These are phyloP conservation scores for Chamaenerion angustifolium DNA, from an alignment of 345 rosid genomes.

Conservation along the genomic window DNA sequence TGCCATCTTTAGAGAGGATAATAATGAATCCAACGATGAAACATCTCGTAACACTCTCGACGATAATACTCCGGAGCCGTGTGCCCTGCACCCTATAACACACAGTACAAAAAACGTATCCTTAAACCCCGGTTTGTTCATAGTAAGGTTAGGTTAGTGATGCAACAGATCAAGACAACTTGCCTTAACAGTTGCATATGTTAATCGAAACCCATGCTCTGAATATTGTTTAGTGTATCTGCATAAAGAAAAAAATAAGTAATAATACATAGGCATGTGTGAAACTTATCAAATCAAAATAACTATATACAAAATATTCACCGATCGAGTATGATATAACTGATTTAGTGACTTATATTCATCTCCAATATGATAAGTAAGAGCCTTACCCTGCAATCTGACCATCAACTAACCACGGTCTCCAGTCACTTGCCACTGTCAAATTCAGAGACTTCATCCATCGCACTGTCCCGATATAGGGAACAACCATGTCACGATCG, in stretches of 20 bases:
- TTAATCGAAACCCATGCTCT: slow-evolving; percentile 9
- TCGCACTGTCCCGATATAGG: slow-evolving; percentile 11
- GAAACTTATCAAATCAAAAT: neutral
- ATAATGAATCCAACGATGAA: slow-evolving; percentile 20
- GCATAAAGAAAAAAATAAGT: neutral
- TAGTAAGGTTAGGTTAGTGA: neutral
- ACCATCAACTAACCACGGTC: slow-evolving; percentile 21
- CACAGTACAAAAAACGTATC: neutral
- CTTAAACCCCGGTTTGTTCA: neutral
- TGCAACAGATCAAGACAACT: neutral
- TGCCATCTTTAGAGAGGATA: slow-evolving; percentile 12
- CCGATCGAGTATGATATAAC: neutral
- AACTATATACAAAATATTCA: neutral
- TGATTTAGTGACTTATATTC: too few relatives aligned
- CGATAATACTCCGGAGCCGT: slow-evolving; percentile 17
- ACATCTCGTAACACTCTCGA: slow-evolving; percentile 19
- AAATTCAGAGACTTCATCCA: slow-evolving; percentile 23
- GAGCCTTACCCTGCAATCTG: slow-evolving; percentile 23
- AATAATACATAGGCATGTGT: neutral
- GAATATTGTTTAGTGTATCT: slow-evolving; percentile 11
- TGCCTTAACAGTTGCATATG: slow-evolving; percentile 13
- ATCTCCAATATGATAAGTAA: too few relatives aligned
- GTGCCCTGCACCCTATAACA: slow-evolving; percentile 19
- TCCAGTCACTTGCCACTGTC: slow-evolving; percentile 11
- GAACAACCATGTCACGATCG: slow-evolving; percentile 23